Evolutionary conservation across 495 filamentous ascomycete species (phyloP), one percentile per base, ranked within the genome.

Genomic region (Parathielavia appendiculata): DNA sequence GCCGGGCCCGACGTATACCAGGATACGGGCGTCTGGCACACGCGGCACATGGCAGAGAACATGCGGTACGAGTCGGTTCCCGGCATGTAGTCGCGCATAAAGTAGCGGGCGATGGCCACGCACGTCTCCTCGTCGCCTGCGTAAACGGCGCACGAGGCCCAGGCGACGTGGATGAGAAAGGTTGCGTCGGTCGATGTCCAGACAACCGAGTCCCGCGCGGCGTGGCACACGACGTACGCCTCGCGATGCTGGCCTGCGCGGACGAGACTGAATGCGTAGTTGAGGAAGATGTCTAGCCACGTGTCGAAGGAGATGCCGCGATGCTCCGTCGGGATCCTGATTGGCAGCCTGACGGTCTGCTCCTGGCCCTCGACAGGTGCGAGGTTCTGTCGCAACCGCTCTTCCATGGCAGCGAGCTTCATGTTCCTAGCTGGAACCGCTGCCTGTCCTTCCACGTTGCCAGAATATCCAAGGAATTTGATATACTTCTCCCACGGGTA

Each of bases 241-340:
- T 87, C 85, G 23, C 82, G 77, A 58, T 70, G 71, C 44, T 73
- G 74, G 7, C 76, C 76, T 10, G 72, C 62, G 44, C 82, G 80
- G 19, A 91, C 86, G 3, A 90, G 80, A 16, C 81, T 73, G 38
- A 96, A 77, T 12, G 90, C 87, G 67, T 93, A 95, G 63, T 91
- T 83, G 45, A 91, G 80, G 67, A 97, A 95, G n/a, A 95, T 80
- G 56, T 95, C 87, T 5, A 96, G 81, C 93, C 93, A 98, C 30
- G 82, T 76, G 49, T 83, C 76, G 64, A 96, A 95, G 0, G 81
- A 64, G 44, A 97, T 88, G 7, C 86, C 88, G 56, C 88, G 83
- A 68, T 93, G 95, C 14, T 83, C 80, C 44, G 75, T 76, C 36
- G 82, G 87, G 57, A 59, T 60, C 47, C 83, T 77, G 20, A 64